A percentile compares a stretch with the other conserved stretches of the same genome.
Conservation (phyloP, 495 filamentous ascomycete genomes). For the Penicillium paxilli region DNA sequence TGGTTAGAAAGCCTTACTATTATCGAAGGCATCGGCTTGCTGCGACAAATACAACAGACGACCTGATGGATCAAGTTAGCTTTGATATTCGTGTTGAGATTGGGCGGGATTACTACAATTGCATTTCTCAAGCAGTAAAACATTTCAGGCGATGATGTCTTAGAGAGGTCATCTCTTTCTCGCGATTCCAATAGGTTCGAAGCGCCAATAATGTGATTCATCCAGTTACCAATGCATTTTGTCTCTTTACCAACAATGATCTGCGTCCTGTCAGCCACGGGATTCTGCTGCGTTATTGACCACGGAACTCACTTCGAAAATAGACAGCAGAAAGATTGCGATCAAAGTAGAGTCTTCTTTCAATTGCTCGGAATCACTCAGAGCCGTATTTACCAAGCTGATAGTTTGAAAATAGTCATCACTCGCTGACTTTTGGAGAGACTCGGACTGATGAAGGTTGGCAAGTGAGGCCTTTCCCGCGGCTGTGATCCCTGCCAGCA, state of each 20-base stretch:
- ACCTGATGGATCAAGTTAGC: background rate
- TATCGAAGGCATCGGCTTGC: background rate
- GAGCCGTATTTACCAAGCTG: background rate
- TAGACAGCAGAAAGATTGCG: background rate
- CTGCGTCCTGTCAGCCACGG: background rate
- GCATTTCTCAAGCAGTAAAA: background rate
- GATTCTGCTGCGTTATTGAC: no score
- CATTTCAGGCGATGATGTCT: background rate
- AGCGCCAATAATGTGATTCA: background rate
- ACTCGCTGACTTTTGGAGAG: background rate
- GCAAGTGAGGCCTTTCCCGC: background rate
- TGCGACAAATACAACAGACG: background rate
- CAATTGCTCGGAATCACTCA: background rate
- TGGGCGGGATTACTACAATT: background rate
- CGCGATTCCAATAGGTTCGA: background rate
- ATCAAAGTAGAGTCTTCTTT: background rate
- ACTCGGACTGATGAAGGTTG: background rate
- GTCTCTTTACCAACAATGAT: background rate
- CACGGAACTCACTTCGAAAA: background rate
- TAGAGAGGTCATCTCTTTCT: background rate
- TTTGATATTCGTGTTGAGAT: background rate
- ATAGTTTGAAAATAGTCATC: background rate
- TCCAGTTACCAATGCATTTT: background rate
- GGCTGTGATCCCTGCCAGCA: background rate
- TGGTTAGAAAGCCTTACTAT: background rate